Percentiles rank a stretch among this genome's conserved stretches.
These are phyloP conservation scores for Fusarium incarnatum DNA, from an alignment of 2,329 filamentous ascomycete species.

Conservation along the genomic window DNA sequence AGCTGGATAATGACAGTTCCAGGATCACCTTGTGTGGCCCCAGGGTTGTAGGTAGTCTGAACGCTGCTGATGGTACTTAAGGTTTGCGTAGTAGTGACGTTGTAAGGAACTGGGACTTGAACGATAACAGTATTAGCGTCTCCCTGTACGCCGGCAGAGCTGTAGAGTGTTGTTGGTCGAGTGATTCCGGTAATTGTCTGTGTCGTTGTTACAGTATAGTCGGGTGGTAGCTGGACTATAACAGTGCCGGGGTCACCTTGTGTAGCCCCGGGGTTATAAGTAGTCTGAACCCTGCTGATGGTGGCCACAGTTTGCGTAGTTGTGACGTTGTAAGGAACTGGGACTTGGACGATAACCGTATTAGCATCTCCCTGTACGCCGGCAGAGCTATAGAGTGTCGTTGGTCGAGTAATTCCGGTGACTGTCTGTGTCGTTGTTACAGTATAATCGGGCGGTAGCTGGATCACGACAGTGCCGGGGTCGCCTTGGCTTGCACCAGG, in stretches of 20 bases:
- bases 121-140: constrained; percentile 13
- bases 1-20: constrained; percentile 19
- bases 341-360: constrained; percentile 16
- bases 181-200: constrained; percentile 13
- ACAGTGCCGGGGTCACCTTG: constrained; percentile 24
- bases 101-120: constrained; percentile 18
- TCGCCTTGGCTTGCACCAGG: constrained; percentile 14
- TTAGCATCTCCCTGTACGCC: constrained; percentile 1
- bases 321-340: constrained; percentile 18
- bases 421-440: constrained; percentile 14
- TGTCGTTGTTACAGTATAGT: constrained; percentile 18
- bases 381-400: background rate
- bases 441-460: constrained; percentile 15
- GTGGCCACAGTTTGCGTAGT: constrained; percentile 5
- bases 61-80: constrained; percentile 6
- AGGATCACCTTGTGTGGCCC: constrained; percentile 16
- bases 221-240: constrained; percentile 12
- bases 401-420: background rate
- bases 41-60: constrained; percentile 13
- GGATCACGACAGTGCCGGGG: constrained; percentile 7
- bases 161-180: background rate
- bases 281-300: constrained; percentile 7
- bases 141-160: background rate
- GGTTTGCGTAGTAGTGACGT: constrained; percentile 12
- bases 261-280: constrained; percentile 7